Base-by-base conservation (phyloP, 1,139 yeast genomes). In the Eremothecium cymbalariae region DNA sequence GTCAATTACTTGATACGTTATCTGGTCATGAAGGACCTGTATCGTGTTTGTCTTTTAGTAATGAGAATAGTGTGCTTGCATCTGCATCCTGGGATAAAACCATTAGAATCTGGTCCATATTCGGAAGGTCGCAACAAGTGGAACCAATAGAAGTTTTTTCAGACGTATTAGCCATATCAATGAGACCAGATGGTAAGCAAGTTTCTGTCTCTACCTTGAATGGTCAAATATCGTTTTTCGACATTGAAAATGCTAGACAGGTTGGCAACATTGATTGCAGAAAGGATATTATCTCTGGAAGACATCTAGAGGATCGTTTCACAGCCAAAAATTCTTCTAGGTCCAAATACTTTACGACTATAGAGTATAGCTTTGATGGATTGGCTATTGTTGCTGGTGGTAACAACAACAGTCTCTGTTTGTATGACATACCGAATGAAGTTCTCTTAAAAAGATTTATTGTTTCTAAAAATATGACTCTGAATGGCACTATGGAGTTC, bases 41-140 rank as follows among this genome's bases (percentile, higher is more conserved):
- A 3, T 84, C 95, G 2, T 77, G 86, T 45, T 66, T 90, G 31
- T 75, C 93, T 8, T 90, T 93, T 59, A 95, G 96, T 33, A 65
- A 65, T 9, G 96, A 86, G 53, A 77, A 73, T 42, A 72, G 85
- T 15, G 69, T 78, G 8, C 66, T 90, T 39, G 97, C 95, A 2
- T 79, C 93, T 39, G 94, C 95, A 2, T 81, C 95, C 18, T 93
- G 99, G 99, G 99, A 90, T 61, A 82, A 80, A 50, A 85, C 97
- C 2, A 79, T 88, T 8, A 68, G 98, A 48, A 68, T 90, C 8
- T 90, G 99, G 99, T 82, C 79, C 54, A 76, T 90, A 28, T 90
- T 90, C 57, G 81, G 88, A 6, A 72, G 95, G 47, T 70, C 85
- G 0, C 86, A 78, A 53, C 77, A 76, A 32, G 94, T 84, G 31